These are phyloP conservation scores for Aspergillus campestris DNA, from an alignment of 495 filamentous ascomycete species.

Conservation along the genomic window DNA sequence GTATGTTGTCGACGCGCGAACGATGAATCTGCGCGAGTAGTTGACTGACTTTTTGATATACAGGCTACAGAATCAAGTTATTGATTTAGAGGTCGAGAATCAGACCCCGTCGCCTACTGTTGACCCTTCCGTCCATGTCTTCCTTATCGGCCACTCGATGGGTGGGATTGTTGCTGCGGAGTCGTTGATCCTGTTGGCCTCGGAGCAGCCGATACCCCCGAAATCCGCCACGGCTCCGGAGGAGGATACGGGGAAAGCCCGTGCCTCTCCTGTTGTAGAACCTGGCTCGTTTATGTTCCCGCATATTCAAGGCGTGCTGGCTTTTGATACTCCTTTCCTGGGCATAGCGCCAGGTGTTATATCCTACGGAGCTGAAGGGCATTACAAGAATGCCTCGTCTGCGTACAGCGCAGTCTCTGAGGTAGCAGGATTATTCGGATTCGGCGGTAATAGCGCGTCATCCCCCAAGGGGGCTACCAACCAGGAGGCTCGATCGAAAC, in stretches of 20 bases:
- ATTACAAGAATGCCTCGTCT: conserved; percentile 64
- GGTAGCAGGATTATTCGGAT: conserved; percentile 53
- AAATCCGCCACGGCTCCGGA: conserved; percentile 13
- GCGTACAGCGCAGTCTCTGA: conserved; percentile 62
- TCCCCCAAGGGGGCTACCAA: conserved; percentile 8
- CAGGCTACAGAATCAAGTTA: conserved; percentile 86
- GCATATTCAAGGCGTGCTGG: conserved; percentile 74
- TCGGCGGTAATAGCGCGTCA: conserved; percentile 29
- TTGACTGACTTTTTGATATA: neutral
- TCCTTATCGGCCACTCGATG: conserved; percentile 91
- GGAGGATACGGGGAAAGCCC: conserved; percentile 16
- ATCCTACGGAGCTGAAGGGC: conserved; percentile 78
- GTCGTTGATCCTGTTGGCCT: conserved; percentile 59
- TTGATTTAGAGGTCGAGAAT: conserved; percentile 83
- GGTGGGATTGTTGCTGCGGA: conserved; percentile 95
- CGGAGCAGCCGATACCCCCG: conserved; percentile 55
- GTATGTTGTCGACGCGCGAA: conserved; percentile 31
- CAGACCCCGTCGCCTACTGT: conserved; percentile 79
- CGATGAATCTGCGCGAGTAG: neutral
- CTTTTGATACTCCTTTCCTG: conserved; percentile 92
- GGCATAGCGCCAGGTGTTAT: conserved; percentile 85
- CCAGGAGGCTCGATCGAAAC: conserved; percentile 9
- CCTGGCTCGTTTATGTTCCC: conserved; percentile 49
- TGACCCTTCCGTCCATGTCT: conserved; percentile 76
- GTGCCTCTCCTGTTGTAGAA: conserved; percentile 17